These are phyloP conservation scores for Ophiostoma quercus DNA, from an alignment of 2,329 filamentous ascomycete genomes.

Conservation along the genomic window DNA sequence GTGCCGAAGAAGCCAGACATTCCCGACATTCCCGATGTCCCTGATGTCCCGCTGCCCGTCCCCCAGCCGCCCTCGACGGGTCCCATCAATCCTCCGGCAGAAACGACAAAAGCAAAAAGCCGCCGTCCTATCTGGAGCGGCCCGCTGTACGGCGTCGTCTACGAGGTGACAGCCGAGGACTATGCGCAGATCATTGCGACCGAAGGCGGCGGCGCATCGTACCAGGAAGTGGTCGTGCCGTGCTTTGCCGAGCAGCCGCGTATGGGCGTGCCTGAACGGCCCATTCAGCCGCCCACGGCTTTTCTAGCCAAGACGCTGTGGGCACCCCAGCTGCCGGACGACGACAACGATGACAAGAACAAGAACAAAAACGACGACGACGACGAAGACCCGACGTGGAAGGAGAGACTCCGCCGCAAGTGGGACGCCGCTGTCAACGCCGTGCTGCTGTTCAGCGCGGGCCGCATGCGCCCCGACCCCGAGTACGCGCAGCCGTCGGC, in stretches of 20 bases:
- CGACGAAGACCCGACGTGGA: conserved; percentile 11
- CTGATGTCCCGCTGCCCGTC: conserved; percentile 19
- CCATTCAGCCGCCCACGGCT: conserved; percentile 54
- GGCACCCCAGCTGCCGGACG: conserved; percentile 51
- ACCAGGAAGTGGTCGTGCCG: conserved; percentile 74
- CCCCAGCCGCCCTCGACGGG: conserved; percentile 21
- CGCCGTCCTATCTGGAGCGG: conserved; percentile 64
- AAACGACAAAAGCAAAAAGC: conserved; percentile 34
- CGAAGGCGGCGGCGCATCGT: conserved; percentile 81
- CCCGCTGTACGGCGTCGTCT: conserved; percentile 86
- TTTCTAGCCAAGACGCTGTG: conserved; percentile 86
- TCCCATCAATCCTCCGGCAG: conserved; percentile 6
- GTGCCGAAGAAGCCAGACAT: conserved; percentile 26
- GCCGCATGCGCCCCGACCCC: conserved; percentile 54
- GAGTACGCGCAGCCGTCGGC: conserved; percentile 76
- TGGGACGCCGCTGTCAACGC: conserved; percentile 34
- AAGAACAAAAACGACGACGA: conserved; percentile 27
- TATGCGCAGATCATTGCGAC: conserved; percentile 83
- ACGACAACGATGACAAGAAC: conserved; percentile 25
- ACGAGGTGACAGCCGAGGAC: conserved; percentile 81
- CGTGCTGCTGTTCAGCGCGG: conserved; percentile 42
- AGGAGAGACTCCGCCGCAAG: neutral
- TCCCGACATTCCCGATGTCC: conserved; percentile 2
- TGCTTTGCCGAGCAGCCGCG: conserved; percentile 62
- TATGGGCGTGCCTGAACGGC: conserved; percentile 58